A percentile compares a stretch with the other conserved stretches of the same genome.
These are phyloP conservation scores for Aspergillus cristatus DNA, from an alignment of 495 filamentous ascomycete genomes.

Conservation along the genomic window DNA sequence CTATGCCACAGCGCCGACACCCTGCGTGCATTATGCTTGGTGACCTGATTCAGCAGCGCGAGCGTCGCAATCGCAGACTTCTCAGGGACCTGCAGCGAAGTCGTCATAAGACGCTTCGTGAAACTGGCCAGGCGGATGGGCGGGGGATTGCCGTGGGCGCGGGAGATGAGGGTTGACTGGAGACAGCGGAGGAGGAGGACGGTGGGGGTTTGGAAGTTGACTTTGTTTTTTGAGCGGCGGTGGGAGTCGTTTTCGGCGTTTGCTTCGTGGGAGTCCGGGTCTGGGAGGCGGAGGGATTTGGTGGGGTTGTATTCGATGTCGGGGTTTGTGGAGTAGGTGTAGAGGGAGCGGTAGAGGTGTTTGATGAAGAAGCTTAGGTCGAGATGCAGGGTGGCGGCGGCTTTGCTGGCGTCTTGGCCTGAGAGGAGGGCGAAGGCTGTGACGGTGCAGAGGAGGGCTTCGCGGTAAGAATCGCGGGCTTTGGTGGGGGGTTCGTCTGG, in stretches of 20 bases:
- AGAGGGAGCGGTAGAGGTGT: constrained; percentile 78
- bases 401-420: constrained; percentile 67
- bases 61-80: constrained; percentile 73
- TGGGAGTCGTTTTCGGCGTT: constrained; percentile 8
- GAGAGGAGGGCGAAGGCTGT: constrained; percentile 90
- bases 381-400: constrained; percentile 61
- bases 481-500: constrained; percentile 25
- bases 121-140: constrained; percentile 81
- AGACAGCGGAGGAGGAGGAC: constrained; percentile 84
- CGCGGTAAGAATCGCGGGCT: constrained; percentile 61
- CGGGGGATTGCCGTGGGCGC: constrained; percentile 47
- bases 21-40: constrained; percentile 60
- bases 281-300: constrained; percentile 70
- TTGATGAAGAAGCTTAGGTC: constrained; percentile 92
- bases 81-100: constrained; percentile 78
- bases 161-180: constrained; percentile 54
- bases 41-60: constrained; percentile 62
- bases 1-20: constrained; percentile 69
- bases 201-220: constrained; percentile 88
- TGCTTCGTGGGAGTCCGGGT: constrained; percentile 47
- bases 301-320: constrained; percentile 74
- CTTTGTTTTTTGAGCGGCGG: constrained; percentile 43
- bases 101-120: constrained; percentile 79
- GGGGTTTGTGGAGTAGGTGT: constrained; percentile 65
- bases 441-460: constrained; percentile 86